These are phyloP conservation scores for Canavalia ensiformis DNA, from an alignment of 306 rosid species.

Conservation along the genomic window DNA sequence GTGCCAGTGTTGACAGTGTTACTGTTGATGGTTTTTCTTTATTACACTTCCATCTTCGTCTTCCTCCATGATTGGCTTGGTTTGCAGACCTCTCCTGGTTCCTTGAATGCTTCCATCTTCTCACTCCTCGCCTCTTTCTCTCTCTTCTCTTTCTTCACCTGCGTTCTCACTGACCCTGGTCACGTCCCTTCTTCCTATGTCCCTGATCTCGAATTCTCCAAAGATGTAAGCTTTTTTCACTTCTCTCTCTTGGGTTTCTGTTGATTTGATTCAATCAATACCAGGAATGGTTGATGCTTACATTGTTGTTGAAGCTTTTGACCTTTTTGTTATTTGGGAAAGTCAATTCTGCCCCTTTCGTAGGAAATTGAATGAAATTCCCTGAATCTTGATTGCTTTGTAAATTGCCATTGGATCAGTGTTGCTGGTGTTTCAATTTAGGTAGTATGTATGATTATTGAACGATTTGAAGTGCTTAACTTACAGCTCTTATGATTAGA, in stretches of 20 bases:
- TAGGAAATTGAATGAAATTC: not conserved
- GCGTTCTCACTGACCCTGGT: constrained; percentile 87
- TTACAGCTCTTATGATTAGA: not conserved
- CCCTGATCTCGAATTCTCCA: constrained; percentile 74
- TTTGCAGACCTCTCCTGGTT: constrained; percentile 71
- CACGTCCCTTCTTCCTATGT: constrained; percentile 72
- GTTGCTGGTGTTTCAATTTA: constrained; percentile 34
- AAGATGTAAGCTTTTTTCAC: constrained; percentile 62
- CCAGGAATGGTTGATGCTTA: not conserved
- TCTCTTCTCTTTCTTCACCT: constrained; percentile 73
- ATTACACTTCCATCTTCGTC: constrained; percentile 72
- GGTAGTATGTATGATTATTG: not conserved
- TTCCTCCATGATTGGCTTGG: constrained; percentile 81
- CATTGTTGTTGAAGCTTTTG: not conserved
- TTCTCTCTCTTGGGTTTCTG: constrained; percentile 22
- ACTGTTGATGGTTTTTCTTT: constrained; percentile 58
- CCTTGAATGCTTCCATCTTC: constrained; percentile 66
- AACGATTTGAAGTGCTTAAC: not conserved
- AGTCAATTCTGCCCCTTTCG: not conserved
- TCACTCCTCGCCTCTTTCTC: constrained; percentile 61
- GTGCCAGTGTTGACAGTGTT: constrained; percentile 68
- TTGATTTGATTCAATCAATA: not conserved
- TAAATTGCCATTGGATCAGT: constrained; percentile 10
- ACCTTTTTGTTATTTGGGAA: not conserved
- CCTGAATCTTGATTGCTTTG: not conserved